Conservation (phyloP, 2,329 filamentous ascomycete species). For the Phialemonium atrogriseum region DNA sequence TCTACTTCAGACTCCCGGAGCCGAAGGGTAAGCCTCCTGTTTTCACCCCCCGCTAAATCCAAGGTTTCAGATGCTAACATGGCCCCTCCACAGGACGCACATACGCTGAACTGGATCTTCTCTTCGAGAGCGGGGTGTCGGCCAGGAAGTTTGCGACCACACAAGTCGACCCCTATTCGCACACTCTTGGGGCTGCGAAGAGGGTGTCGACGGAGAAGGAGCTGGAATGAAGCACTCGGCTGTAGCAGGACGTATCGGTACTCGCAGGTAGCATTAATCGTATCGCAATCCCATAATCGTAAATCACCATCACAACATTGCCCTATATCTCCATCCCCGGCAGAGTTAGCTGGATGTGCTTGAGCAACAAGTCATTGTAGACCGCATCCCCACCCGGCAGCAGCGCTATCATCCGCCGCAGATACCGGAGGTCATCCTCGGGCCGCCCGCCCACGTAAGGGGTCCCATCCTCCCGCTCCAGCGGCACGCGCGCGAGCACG, state of each 20-base stretch:
- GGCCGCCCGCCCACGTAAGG: conserved; percentile 18
- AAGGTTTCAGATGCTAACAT: background rate
- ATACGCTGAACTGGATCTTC: conserved; percentile 34
- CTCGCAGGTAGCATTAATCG: too few species aligned
- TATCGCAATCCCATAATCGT: too few species aligned
- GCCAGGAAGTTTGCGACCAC: conserved; percentile 32
- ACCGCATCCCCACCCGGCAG: conserved; percentile 28
- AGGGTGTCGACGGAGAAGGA: conserved; percentile 7
- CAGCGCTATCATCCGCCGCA: conserved; percentile 26
- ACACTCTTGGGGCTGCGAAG: conserved; percentile 7
- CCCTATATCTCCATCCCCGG: conserved; percentile 14
- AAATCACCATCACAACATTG: too few species aligned
- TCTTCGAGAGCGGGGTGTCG: conserved; percentile 29
- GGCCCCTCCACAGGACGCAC: conserved; percentile 18
- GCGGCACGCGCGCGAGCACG: conserved; percentile 32
- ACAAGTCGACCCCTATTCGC: conserved; percentile 26
- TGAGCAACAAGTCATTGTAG: conserved; percentile 29
- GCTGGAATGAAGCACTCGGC: background rate
- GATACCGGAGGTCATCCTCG: conserved; percentile 28
- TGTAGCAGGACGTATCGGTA: background rate
- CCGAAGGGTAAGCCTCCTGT: conserved; percentile 30
- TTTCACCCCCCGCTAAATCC: background rate
- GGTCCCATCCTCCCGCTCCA: conserved; percentile 13
- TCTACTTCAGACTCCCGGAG: conserved; percentile 43
- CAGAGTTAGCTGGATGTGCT: conserved; percentile 28